Evolutionary conservation across 2,329 filamentous ascomycete species (phyloP), one percentile per base, ranked within the genome.

Genomic region (Ophiognomonia clavigignenti-juglandacearum): DNA sequence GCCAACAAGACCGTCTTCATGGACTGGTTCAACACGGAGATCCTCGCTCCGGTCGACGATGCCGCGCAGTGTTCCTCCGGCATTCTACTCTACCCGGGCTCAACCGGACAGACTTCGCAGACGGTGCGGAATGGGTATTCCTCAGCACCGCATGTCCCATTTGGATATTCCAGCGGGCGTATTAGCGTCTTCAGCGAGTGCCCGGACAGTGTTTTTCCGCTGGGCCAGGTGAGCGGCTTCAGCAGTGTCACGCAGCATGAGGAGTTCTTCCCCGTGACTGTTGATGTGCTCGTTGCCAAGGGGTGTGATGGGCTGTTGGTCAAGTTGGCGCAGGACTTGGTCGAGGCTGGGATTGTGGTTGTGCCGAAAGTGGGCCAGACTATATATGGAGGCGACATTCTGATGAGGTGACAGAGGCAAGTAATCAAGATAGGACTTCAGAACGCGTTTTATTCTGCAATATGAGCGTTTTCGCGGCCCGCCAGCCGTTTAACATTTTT

Each of bases 251-350:
- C 70, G 0, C 64, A 68, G 2, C 71, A 74, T 32, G 65, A 65
- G 5, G 74, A 78, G 54, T 62, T 62, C 38, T 58, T 83, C 27
- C 81, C 80, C 0, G 79, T 84, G 0, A 73, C 75, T 1, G 71
- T 82, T 0, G 69, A 79, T 51, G 64, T 83, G 18, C 63, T 83
- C 62, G 79, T 71, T 0, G 74, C 77, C 1, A 75, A 72, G 53
- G 79, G 80, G 0, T 85, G 81, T 52, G 81, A 84, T 61, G 75
- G 76, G 0, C 68, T 83, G 64, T 55, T 83, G 22, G 75, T 75
- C 35, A 70, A 68, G 36, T 59, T 83, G 41, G 74, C 78, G 3
- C 63, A 71, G 41, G 74, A 77, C 35, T 51, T 83, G 47, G 67
- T 73, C 1, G 61, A 61, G 22, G 70, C 65, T 14, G 77, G 77